Evolutionary conservation across 768 basidiomycete species (phyloP), one percentile per base, ranked within the genome.

Genomic region (Boletus pseudopeckii): DNA sequence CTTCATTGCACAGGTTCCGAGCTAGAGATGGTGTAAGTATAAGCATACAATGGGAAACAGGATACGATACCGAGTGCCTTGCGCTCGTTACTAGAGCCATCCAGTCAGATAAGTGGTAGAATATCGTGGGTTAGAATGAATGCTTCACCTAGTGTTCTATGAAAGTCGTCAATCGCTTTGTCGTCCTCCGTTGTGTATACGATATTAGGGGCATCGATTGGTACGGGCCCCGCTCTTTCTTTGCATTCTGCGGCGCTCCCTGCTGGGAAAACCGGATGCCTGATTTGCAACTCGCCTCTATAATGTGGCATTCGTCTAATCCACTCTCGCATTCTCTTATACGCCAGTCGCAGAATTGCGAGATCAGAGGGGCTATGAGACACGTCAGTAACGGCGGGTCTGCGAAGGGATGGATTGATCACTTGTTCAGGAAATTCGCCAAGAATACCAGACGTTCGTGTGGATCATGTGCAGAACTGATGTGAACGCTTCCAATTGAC

Each of bases 1-100:
- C 63, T 83, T 85, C 85, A 87, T 86, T 1, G 83, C 78, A 53
- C 84, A 86, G 0, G 84, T 86, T 37, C 84, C 84, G 14, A 83
- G 72, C 83, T 85, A 42, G 24, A 36, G 1, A 43, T 32, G 13
- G 18, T 11, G 11, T 52, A 18, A 38, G 45, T 5, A 52, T 6
- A 30, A 28, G 45, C 14, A 45, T 7, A 3, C 3, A 22, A 46
- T 30, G 11, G 0, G 8, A 42, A 45, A 32, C 9, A 1, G 7
- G 15, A 33, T 24, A 28, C 47, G 52, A 45, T 54, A 73, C 72
- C 50, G 71, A 70, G 48, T 73, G 72, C 58, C 69, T 69, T 1
- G 69, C 59, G 15, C 67, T 74, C 14, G 56, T 55, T 5, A 71
- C 70, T 72, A 46, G 49, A 38, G 7, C 0, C 3, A 22, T 42